phyloP scores from a whole-genome alignment of 345 rosid genomes.

The Populus alba region DNA sequence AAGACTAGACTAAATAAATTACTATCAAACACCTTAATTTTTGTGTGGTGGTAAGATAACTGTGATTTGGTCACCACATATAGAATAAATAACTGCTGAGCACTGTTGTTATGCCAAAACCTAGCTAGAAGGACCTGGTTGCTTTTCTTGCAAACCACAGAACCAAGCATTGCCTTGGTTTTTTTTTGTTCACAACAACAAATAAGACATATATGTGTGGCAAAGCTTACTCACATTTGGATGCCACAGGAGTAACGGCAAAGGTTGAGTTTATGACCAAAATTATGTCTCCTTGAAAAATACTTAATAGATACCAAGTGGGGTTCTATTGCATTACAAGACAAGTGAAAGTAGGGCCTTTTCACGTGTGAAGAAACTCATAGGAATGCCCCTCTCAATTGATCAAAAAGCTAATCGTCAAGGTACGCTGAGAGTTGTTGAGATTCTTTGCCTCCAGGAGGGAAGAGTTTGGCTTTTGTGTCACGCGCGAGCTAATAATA shows the following conservation, averaged over 20 bases:
- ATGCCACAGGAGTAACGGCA: background rate
- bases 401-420: slow-evolving; percentile 15
- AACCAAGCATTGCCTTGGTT: background rate
- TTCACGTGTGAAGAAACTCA: slow-evolving; percentile 24
- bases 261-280: background rate
- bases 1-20: background rate
- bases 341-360: slow-evolving; percentile 27
- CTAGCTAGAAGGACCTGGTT: background rate
- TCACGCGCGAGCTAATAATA: slow-evolving; percentile 44
- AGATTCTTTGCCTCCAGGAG: slow-evolving; percentile 34
- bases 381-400: slow-evolving; percentile 1
- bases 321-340: slow-evolving; percentile 17
- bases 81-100: background rate
- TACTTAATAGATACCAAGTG: slow-evolving; percentile 20
- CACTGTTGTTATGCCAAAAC: background rate
- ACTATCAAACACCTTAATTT: too few species aligned
- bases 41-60: background rate
- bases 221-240: background rate
- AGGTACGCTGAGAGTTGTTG: slow-evolving; percentile 9
- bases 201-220: background rate
- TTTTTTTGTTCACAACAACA: background rate
- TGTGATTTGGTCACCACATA: background rate
- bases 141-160: background rate
- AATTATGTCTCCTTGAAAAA: background rate
- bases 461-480: slow-evolving; percentile 48